phyloP scores from a whole-genome alignment of 768 basidiomycete species.

The Trametes meyenii region DNA sequence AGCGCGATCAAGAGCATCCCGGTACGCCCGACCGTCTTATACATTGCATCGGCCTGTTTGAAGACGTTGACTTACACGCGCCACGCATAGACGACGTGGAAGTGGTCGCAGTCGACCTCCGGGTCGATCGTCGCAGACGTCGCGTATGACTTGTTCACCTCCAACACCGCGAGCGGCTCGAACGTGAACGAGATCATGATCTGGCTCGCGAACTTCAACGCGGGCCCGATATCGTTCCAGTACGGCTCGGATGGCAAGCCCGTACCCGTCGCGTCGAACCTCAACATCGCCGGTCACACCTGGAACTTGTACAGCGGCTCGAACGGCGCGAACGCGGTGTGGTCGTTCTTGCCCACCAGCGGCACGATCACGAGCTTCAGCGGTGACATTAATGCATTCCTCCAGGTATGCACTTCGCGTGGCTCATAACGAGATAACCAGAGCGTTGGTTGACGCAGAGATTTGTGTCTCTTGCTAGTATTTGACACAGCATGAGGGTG shows the following conservation, averaged over 20 bases:
- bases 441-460: not conserved
- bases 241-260: slow-evolving; percentile 52
- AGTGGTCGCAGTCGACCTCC: slow-evolving; percentile 51
- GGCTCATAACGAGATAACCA: not conserved
- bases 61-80: not conserved
- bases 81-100: slow-evolving; percentile 48
- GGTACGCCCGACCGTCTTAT: slow-evolving; percentile 39
- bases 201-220: slow-evolving; percentile 62
- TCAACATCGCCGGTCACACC: slow-evolving; percentile 50
- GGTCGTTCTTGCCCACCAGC: slow-evolving; percentile 44
- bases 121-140: slow-evolving; percentile 54
- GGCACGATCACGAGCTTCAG: slow-evolving; percentile 49
- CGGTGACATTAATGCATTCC: slow-evolving; percentile 56
- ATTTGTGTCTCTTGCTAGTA: slow-evolving; percentile 41
- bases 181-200: slow-evolving; percentile 58
- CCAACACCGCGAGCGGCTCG: slow-evolving; percentile 49
- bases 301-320: slow-evolving; percentile 61
- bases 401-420: slow-evolving; percentile 40
- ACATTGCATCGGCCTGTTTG: not conserved
- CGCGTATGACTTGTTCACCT: slow-evolving; percentile 69
- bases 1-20: slow-evolving; percentile 57
- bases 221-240: slow-evolving; percentile 55
- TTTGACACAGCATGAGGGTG: slow-evolving; percentile 47
- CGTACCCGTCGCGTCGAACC: slow-evolving; percentile 45
- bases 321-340: slow-evolving; percentile 53